Percentiles rank a stretch among this genome's conserved stretches.
Evolutionary conservation across 495 filamentous ascomycete species (phyloP).

Genomic region (Aspergillus carlsbadensis): DNA sequence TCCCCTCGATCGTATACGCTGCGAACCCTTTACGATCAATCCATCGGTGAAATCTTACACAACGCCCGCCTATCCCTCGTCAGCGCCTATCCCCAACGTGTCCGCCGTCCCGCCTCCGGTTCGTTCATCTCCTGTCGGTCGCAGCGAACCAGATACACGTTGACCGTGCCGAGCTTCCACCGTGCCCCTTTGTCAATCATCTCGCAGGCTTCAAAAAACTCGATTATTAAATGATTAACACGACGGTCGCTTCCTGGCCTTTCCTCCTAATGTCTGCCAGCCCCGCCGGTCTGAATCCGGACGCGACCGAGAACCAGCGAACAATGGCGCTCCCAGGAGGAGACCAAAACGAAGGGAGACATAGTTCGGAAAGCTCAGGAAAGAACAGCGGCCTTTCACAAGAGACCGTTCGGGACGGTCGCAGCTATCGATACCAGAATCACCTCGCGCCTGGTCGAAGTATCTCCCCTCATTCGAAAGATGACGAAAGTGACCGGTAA

Average conservation of each 20-base stretch:
- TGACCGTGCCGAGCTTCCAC: too few species aligned
- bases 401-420: conserved; percentile 42
- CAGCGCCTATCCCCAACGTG: neutral
- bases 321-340: conserved; percentile 38
- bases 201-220: neutral
- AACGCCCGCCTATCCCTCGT: neutral
- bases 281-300: neutral
- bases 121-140: neutral
- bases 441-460: conserved; percentile 29
- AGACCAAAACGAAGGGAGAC: conserved; percentile 34
- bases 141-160: neutral
- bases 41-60: neutral
- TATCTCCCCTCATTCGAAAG: conserved; percentile 29
- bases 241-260: neutral
- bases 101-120: neutral
- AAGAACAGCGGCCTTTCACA: conserved; percentile 44
- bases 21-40: neutral
- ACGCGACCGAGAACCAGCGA: conserved; percentile 3
- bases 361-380: conserved; percentile 47
- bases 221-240: neutral
- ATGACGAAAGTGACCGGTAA: conserved; percentile 41
- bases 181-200: too few species aligned
- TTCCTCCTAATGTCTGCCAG: neutral
- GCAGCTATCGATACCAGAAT: conserved; percentile 21
- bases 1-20: neutral